These are phyloP conservation scores for Inga oerstediana DNA, from an alignment of 306 rosid genomes.

Conservation along the genomic window DNA sequence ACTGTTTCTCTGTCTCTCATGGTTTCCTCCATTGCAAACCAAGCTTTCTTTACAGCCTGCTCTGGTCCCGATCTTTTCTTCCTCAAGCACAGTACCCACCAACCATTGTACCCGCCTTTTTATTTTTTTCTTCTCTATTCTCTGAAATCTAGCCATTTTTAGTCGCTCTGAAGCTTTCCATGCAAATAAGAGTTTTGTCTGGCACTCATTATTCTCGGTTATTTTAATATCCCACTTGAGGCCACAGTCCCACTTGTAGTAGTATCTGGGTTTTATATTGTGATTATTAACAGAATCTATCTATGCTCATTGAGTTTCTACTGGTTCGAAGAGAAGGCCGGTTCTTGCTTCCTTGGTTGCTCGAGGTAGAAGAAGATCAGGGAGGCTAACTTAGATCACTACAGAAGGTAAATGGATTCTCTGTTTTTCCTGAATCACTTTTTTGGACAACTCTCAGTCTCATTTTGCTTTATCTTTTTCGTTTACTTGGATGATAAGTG, in stretches of 20 bases:
- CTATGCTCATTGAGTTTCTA: slow-evolving; percentile 61
- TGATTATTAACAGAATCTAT: slow-evolving; percentile 49
- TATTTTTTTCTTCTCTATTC: slow-evolving; percentile 32
- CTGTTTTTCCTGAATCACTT: slow-evolving; percentile 44
- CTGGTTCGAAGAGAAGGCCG: slow-evolving; percentile 50
- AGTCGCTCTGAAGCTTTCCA: slow-evolving; percentile 37
- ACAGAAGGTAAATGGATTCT: slow-evolving; percentile 72
- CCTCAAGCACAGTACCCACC: slow-evolving; percentile 58
- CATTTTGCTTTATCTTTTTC: slow-evolving; percentile 56
- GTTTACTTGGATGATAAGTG: slow-evolving; percentile 87
- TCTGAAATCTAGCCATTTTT: slow-evolving; percentile 33
- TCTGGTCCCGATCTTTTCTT: slow-evolving; percentile 55
- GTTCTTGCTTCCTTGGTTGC: slow-evolving; percentile 55
- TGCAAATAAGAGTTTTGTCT: slow-evolving; percentile 66
- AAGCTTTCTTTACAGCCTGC: slow-evolving; percentile 84
- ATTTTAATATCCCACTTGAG: slow-evolving; percentile 48
- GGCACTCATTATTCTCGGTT: slow-evolving; percentile 50
- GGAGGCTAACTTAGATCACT: slow-evolving; percentile 61
- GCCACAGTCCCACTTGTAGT: neutral
- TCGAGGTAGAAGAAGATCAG: slow-evolving; percentile 71
- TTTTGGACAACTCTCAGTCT: slow-evolving; percentile 40
- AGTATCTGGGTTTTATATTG: slow-evolving; percentile 58
- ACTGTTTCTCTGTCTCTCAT: slow-evolving; percentile 55
- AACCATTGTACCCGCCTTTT: slow-evolving; percentile 68
- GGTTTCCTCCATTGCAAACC: slow-evolving; percentile 87